A percentile compares a stretch with the other conserved stretches of the same genome.
Conservation (phyloP, 2,329 filamentous ascomycete genomes). For the Penicillium polonicum region DNA sequence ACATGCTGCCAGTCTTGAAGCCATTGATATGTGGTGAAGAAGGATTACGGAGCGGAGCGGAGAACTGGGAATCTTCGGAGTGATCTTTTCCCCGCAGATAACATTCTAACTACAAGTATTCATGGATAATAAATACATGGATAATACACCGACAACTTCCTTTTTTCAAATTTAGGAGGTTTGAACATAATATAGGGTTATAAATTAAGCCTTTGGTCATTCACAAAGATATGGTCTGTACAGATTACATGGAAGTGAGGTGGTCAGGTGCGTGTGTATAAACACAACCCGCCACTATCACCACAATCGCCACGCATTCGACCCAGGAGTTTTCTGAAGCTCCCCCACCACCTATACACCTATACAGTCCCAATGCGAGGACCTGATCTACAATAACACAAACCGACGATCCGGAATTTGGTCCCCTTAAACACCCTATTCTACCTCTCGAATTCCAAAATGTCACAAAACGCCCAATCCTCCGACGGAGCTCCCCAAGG, state of each 20-base stretch:
- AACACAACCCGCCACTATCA: not conserved
- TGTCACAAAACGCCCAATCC: slow-evolving; percentile 31
- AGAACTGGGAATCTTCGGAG: slow-evolving; percentile 14
- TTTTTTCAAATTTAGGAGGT: not conserved
- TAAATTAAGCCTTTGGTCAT: too few species aligned
- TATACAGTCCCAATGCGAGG: slow-evolving; percentile 5
- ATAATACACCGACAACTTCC: not conserved
- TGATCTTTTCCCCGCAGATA: not conserved
- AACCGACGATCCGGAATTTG: not conserved
- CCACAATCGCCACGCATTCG: slow-evolving; percentile 6
- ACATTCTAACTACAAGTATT: not conserved
- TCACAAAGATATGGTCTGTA: not conserved
- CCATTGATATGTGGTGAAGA: slow-evolving; percentile 15
- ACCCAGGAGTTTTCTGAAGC: slow-evolving; percentile 12
- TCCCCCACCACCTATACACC: slow-evolving; percentile 1
- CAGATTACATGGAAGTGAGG: not conserved
- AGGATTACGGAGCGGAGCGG: slow-evolving; percentile 15
- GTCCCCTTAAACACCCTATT: not conserved
- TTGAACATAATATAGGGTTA: not conserved
- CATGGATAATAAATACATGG: not conserved
- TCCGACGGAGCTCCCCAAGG: slow-evolving; percentile 32
- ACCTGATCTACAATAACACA: not conserved
- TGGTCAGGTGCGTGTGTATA: slow-evolving; percentile 3
- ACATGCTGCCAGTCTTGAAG: slow-evolving; percentile 25
- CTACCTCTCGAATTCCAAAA: slow-evolving; percentile 12